Percentiles rank a stretch among this genome's conserved stretches.
phyloP scores from a whole-genome alignment of 73 alveolate species.

The Diophrys appendiculata region DNA sequence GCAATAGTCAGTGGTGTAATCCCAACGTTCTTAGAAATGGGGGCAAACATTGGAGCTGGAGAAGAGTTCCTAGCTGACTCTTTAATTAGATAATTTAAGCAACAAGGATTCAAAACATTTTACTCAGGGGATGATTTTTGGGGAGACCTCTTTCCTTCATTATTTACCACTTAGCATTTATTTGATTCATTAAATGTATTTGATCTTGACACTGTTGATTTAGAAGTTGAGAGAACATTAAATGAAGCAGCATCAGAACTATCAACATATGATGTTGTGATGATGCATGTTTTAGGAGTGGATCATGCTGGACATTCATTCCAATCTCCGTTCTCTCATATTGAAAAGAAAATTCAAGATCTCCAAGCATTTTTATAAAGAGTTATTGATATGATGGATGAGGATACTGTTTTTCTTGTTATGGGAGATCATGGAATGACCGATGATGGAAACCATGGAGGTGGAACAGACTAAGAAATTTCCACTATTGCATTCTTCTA shows the following conservation, averaged over 20 bases:
- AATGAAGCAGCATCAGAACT: not conserved
- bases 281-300: conserved; percentile 76
- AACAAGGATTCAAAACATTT: too few species aligned
- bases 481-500: conserved; percentile 54
- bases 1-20: conserved; percentile 61
- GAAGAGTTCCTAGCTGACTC: not conserved
- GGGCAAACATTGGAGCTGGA: conserved; percentile 55
- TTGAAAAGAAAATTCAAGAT: conserved; percentile 53
- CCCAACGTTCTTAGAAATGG: conserved; percentile 69
- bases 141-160: conserved; percentile 57
- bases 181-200: conserved; percentile 61
- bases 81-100: not conserved
- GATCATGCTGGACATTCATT: conserved; percentile 83
- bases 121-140: conserved; percentile 79
- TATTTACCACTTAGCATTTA: conserved; percentile 41
- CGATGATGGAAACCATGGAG: conserved; percentile 82
- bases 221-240: conserved; percentile 14
- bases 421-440: conserved; percentile 88
- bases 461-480: conserved; percentile 54
- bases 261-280: conserved; percentile 22
- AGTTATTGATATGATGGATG: conserved; percentile 39
- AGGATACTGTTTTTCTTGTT: conserved; percentile 49
- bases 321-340: conserved; percentile 42
- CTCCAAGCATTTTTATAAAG: conserved; percentile 40
- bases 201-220: conserved; percentile 71